Conservation (phyloP, 768 basidiomycete genomes). For the Boletus vermiculosoides region DNA sequence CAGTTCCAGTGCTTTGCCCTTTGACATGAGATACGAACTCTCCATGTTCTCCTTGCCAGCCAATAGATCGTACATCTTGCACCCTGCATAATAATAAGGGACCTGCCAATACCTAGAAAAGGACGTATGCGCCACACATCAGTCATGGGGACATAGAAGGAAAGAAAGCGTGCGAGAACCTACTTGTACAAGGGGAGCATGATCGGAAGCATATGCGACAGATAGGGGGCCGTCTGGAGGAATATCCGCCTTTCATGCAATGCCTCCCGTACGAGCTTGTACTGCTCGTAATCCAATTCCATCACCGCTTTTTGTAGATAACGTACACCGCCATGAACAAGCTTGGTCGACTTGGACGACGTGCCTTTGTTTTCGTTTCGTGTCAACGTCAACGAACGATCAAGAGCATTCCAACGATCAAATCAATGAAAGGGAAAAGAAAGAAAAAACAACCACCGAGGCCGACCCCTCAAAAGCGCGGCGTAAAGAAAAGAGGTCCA, state of each 20-base stretch:
- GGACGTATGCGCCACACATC: neutral
- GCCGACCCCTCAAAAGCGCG: neutral
- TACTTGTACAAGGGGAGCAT: slow-evolving; percentile 97
- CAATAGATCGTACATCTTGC: slow-evolving; percentile 93
- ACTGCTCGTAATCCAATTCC: slow-evolving; percentile 95
- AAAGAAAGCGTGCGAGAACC: slow-evolving; percentile 16
- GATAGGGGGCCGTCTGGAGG: slow-evolving; percentile 92
- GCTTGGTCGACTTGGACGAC: slow-evolving; percentile 95
- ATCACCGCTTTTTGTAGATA: slow-evolving; percentile 97
- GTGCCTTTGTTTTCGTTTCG: slow-evolving; percentile 29
- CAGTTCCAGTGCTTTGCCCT: slow-evolving; percentile 86
- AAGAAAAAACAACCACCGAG: neutral
- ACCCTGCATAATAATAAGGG: slow-evolving; percentile 93
- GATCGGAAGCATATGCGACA: slow-evolving; percentile 91
- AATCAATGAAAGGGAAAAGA: too few relatives aligned
- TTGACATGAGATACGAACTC: slow-evolving; percentile 91
- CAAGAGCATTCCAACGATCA: too few relatives aligned
- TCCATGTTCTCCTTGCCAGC: slow-evolving; percentile 98
- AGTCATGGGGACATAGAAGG: neutral
- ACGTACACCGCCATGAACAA: slow-evolving; percentile 96
- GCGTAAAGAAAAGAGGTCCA: neutral
- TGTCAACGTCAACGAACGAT: neutral
- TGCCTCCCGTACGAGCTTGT: slow-evolving; percentile 94
- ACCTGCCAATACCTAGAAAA: slow-evolving; percentile 84
- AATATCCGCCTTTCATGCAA: slow-evolving; percentile 91